Percentiles rank a stretch among this genome's conserved stretches.
Conservation (phyloP, 2,329 filamentous ascomycete species). For the Sporothrix pseudoabietina region DNA sequence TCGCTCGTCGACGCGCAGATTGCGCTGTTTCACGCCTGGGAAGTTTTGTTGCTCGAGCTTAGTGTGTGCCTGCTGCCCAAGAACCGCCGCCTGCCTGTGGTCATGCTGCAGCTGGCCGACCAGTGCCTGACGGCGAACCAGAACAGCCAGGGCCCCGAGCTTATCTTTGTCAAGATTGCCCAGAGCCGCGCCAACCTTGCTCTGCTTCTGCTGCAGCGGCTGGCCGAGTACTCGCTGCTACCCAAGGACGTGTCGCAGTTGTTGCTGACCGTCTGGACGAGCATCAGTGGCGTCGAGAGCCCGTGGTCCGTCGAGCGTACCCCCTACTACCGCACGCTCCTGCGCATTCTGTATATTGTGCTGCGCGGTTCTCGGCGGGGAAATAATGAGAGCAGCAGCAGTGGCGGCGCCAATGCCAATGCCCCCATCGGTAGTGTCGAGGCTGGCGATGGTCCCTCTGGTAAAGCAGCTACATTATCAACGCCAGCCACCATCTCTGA, state of each 20-base stretch:
- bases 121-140: constrained; percentile 80
- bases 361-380: constrained; percentile 64
- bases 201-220: constrained; percentile 77
- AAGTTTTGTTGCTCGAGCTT: constrained; percentile 81
- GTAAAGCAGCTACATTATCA: not conserved
- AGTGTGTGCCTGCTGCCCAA: constrained; percentile 62
- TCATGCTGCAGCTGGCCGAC: constrained; percentile 70
- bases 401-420: not conserved
- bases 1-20: constrained; percentile 92
- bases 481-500: not conserved
- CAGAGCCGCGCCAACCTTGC: constrained; percentile 77
- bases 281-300: constrained; percentile 57
- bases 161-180: constrained; percentile 78
- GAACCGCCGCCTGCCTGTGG: constrained; percentile 51
- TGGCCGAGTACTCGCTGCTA: constrained; percentile 62
- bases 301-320: constrained; percentile 57
- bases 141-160: constrained; percentile 67
- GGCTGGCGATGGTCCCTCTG: not conserved
- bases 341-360: constrained; percentile 82
- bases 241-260: constrained; percentile 56
- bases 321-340: constrained; percentile 77
- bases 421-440: constrained; percentile 32
- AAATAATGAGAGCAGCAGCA: not conserved
- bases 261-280: constrained; percentile 53
- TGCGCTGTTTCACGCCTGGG: constrained; percentile 84